Percentiles rank a stretch among this genome's conserved stretches.
Evolutionary conservation across 1,284 basidiomycete genomes (phyloP).

Genomic region (Trametes versicolor): DNA sequence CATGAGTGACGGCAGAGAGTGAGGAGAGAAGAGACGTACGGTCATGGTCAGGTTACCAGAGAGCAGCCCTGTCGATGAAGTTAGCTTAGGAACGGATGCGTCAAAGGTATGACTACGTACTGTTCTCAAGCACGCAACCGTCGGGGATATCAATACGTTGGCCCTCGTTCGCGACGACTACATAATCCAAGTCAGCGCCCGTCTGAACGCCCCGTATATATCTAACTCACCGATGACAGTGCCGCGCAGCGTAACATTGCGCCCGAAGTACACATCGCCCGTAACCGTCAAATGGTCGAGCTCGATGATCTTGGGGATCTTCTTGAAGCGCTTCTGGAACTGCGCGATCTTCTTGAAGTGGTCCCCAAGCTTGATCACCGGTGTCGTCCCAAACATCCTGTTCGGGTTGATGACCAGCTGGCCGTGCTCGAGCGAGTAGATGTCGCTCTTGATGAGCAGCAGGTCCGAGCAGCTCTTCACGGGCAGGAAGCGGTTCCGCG

Average conservation of each 20-base stretch:
- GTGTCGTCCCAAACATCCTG: conserved; percentile 94
- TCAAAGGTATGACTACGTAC: conserved; percentile 34
- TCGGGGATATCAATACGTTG: conserved; percentile 97
- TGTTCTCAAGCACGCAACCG: conserved; percentile 94
- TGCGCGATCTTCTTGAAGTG: conserved; percentile 95
- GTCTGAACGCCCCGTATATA: too few species aligned
- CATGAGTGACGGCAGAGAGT: conserved; percentile 30
- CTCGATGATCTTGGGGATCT: conserved; percentile 93
- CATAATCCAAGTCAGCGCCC: too few species aligned
- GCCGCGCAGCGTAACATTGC: conserved; percentile 89
- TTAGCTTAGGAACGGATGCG: conserved; percentile 57
- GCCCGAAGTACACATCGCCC: conserved; percentile 96
- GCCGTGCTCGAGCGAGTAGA: conserved; percentile 96
- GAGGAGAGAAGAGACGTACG: conserved; percentile 35
- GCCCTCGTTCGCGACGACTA: conserved; percentile 80
- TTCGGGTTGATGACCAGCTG: conserved; percentile 92
- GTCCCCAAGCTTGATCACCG: conserved; percentile 97
- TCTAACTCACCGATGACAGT: conserved; percentile 68
- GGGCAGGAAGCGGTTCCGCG: conserved; percentile 96
- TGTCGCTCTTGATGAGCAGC: conserved; percentile 95
- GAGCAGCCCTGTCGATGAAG: conserved; percentile 45
- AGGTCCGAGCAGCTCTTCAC: conserved; percentile 94
- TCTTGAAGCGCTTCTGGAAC: conserved; percentile 98
- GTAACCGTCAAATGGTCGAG: conserved; percentile 97
- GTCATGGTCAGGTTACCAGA: conserved; percentile 65